Evolutionary conservation across 345 rosid species (phyloP).

Genomic region (Citrus inodora): DNA sequence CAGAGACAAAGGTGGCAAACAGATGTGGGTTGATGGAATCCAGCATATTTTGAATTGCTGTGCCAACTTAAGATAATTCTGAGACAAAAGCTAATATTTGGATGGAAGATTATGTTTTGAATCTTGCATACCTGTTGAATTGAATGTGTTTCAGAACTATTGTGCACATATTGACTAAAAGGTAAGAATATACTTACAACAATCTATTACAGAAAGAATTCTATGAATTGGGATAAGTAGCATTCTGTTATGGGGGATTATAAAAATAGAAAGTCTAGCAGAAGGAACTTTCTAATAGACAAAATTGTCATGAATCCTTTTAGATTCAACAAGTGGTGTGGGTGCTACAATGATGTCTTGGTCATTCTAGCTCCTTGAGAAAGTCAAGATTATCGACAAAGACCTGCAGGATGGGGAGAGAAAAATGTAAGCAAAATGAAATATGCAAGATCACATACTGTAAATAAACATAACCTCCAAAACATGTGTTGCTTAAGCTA

Average conservation of each 20-base stretch:
- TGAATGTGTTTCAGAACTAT: not conserved
- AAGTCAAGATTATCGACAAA: conserved; percentile 35
- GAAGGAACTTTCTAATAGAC: conserved; percentile 6
- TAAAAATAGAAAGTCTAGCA: not conserved
- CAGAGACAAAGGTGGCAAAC: conserved; percentile 55
- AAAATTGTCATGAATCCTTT: conserved; percentile 12
- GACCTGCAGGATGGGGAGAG: conserved; percentile 22
- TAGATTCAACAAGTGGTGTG: not conserved
- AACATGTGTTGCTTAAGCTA: not conserved
- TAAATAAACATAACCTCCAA: not conserved
- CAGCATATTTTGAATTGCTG: conserved; percentile 56
- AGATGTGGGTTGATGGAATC: conserved; percentile 79
- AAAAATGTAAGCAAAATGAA: not conserved
- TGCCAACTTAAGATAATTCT: conserved; percentile 26
- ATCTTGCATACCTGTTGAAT: conserved; percentile 11
- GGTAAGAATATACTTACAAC: conserved; percentile 11
- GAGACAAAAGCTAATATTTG: conserved; percentile 4
- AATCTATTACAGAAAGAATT: conserved; percentile 5
- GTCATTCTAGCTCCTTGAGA: conserved; percentile 33
- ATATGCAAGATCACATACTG: not conserved
- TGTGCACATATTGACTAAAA: not conserved
- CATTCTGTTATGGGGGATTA: not conserved
- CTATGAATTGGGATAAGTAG: not conserved
- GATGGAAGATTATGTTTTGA: conserved; percentile 9
- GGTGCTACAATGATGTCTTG: conserved; percentile 10